Evolutionary conservation across 371 early-diverging fungal genomes (phyloP).

Genomic region (Mortierella sp.): DNA sequence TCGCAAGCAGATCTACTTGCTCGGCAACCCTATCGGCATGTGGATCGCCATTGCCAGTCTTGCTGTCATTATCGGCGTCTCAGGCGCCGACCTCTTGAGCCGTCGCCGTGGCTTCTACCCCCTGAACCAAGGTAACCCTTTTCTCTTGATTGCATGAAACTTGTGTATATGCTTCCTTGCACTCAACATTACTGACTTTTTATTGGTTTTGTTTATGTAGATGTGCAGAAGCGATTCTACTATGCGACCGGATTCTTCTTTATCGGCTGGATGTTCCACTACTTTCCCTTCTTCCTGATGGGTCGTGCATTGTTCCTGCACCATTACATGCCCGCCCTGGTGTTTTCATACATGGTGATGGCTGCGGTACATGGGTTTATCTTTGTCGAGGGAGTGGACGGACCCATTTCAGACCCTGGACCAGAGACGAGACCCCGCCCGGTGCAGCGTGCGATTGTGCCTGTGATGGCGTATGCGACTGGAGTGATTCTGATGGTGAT

Average conservation of each 20-base stretch:
- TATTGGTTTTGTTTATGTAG: conserved; percentile 23
- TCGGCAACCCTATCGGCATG: conserved; percentile 98
- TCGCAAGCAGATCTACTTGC: conserved; percentile 92
- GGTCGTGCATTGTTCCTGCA: conserved; percentile 97
- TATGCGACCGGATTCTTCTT: conserved; percentile 86
- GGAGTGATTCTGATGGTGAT: conserved; percentile 63
- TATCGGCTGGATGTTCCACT: conserved; percentile 92
- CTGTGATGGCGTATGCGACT: conserved; percentile 53
- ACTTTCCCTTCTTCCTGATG: conserved; percentile 96
- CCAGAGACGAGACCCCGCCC: conserved; percentile 40
- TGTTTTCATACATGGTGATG: conserved; percentile 83
- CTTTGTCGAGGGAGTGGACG: conserved; percentile 71
- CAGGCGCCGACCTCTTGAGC: conserved; percentile 75
- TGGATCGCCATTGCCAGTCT: conserved; percentile 76
- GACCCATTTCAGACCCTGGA: conserved; percentile 63
- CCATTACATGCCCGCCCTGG: conserved; percentile 95
- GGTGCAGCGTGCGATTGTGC: conserved; percentile 41
- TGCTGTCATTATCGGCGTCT: conserved; percentile 68
- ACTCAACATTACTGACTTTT: background rate
- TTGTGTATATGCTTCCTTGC: background rate
- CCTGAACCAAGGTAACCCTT: conserved; percentile 58
- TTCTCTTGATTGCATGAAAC: conserved; percentile 34
- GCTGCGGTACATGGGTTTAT: conserved; percentile 78
- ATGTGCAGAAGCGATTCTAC: conserved; percentile 71
- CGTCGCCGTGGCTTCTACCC: conserved; percentile 81